Evolutionary conservation across 768 basidiomycete species (phyloP), one percentile per base, ranked within the genome.

Genomic region (Tricholoma sp.): DNA sequence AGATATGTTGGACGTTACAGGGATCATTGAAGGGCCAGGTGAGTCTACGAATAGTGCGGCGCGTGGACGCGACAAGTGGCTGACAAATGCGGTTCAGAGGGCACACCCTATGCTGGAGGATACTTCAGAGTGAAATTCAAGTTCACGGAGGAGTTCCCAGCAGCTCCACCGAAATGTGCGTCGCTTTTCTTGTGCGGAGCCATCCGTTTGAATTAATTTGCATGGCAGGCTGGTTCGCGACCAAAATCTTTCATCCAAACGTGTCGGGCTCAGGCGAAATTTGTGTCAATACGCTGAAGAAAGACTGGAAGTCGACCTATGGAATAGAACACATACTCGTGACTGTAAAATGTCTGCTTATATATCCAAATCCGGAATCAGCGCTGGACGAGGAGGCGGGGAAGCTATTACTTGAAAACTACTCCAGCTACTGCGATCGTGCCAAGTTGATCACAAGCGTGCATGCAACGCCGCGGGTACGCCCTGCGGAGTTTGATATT

Each of bases 171-270:
- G 7, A 97, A 95, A 77, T 97, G 96, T 95, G 61, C 50, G 83
- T 72, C 7, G 62, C 48, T 1, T 39, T 32, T 15, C n/a, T 33
- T 13, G n/a, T 41, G 28, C 45, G 54, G 20, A 10, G 17, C 18
- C 37, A 33, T 3, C n/a, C n/a, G 39, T 18, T 32, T 45, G 66
- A 39, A 64, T 52, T 39, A 49, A 57, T 54, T 56, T 45, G 44
- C 41, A 10, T 20, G 41, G 10, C 61, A 96, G 94, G 95, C 66
- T 88, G 91, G 77, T 89, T 97, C 62, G 75, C 80, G 12, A 97
- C 95, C 50, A 97, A 96, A 76, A 95, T 98, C 55, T 98, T 98
- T 72, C 95, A 98, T 65, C 95, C 96, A 0, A 98, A 98, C 64
- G 93, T 98, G 39, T 95, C 94, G 0, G 79, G 81, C 33, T 70